Evolutionary conservation across 805 yeast species (phyloP).

Genomic region (Kluyveromyces siamensis): DNA sequence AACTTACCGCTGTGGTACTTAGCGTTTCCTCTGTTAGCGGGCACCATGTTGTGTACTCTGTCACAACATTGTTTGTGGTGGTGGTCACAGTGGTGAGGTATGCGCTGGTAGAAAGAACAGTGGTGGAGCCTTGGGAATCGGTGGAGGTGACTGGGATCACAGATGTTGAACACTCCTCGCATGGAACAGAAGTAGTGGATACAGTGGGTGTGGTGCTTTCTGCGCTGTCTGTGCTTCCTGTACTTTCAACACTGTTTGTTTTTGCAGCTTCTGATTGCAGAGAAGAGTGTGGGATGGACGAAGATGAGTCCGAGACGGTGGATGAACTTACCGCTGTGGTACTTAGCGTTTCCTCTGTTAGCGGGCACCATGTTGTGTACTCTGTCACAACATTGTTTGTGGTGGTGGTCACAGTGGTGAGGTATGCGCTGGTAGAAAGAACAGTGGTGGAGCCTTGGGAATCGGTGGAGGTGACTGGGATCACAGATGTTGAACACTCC

Average conservation of each 20-base stretch:
- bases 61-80: slow-evolving; percentile 12
- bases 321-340: background rate
- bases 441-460: slow-evolving; percentile 1
- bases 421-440: slow-evolving; percentile 2
- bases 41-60: slow-evolving; percentile 19
- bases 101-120: slow-evolving; percentile 3
- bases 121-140: background rate
- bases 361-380: slow-evolving; percentile 17
- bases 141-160: background rate
- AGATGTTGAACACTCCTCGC: background rate
- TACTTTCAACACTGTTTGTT: background rate
- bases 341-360: background rate
- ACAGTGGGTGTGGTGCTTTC: background rate
- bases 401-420: slow-evolving; percentile 4
- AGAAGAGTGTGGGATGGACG: background rate
- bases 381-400: slow-evolving; percentile 15
- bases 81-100: slow-evolving; percentile 2
- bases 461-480: background rate
- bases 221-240: background rate
- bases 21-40: slow-evolving; percentile 3
- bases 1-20: background rate
- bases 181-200: background rate
- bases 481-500: background rate
- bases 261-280: background rate
- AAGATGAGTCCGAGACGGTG: background rate